Evolutionary conservation across 2,329 filamentous ascomycete species (phyloP), one percentile per base, ranked within the genome.

Genomic region (Epichloe hybrida): DNA sequence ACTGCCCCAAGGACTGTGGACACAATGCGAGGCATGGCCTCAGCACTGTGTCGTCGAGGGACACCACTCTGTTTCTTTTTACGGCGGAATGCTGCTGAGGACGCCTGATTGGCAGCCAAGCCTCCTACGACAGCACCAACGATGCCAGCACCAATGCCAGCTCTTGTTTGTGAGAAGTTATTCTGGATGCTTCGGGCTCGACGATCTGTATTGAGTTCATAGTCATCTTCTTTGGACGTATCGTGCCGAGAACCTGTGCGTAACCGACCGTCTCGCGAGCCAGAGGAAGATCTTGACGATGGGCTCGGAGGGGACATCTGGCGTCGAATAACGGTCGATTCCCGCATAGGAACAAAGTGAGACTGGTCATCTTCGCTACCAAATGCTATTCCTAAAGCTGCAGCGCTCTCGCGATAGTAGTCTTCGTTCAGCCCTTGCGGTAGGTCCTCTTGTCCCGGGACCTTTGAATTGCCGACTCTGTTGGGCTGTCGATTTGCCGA

Each of bases 81-180:
- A 41, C 64, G 59, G 23, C 61, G 60, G 48, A 59, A 61, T n/a
- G 66, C 65, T 6, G 67, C 69, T 35, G 73, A 71, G 43, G 67
- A 68, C 1, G 69, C 73, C 57, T 76, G 71, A 31, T 71, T 67
- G 15, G 72, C 75, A n/a, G 74, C 74, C 9, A 77, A 61, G 3
- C 76, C 76, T 37, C 76, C 76, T 1, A 78, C 70, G 1, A 79
- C 66, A 21, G 76, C 76, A 15, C 76, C 76, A 3, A 79, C 60
- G 8, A 79, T 67, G 23, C 74, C 71, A 7, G 71, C 70, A 39
- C 75, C 74, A 2, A 79, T 62, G 4, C 76, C 76, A 0, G 72
- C 65, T 2, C 65, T 65, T 4, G 73, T 73, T 48, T 70, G 67
- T 38, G 71, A 72, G 56, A 79, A 78, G 45, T 69, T 72, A 52